Evolutionary conservation across 169 alveolate genomes (phyloP), one percentile per base, ranked within the genome.

Genomic region (Cryptosporidium viatorum): DNA sequence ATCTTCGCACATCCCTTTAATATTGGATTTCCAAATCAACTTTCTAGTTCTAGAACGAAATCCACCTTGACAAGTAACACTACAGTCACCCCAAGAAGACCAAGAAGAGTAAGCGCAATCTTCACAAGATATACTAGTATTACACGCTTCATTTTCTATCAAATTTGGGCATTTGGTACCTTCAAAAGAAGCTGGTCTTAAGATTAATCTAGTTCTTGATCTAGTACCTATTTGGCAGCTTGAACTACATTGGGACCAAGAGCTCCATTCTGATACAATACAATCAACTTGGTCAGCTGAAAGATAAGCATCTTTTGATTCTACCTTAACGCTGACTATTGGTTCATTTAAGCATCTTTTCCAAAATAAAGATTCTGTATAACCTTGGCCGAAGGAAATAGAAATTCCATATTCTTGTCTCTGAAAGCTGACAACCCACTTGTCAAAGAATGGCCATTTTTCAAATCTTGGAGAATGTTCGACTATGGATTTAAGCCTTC

Each of bases 201-300:
- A 10, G 5, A 80, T 59, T 43, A 80, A 65, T 48, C 89, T 80
- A 9, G 75, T 80, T 60, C 89, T 80, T n/a, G 73, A 80, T 65
- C 75, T 80, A 5, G 80, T 80, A 33, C 89, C 89, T 5, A 58
- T 65, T 16, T 80, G 67, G 37, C 89, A 80, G 8, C 60, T 80
- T 18, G 89, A 80, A 60, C 89, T 80, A 29, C 89, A 80, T 65
- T 59, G 89, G 4, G 89, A 80, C 89, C 89, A 80, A 21, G 89
- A 9, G 26, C 80, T 80, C 89, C 89, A 80, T 50, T 80, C 89
- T 39, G 89, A 80, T 21, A 80, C 89, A 0, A 80, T 65, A 48
- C 89, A 80, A 23, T 80, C 89, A 37, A 80, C 89, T 29, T 59
- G 80, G 21, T 80, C 39, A 43, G 89, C 89, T 12, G 89, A 80